These are phyloP conservation scores for Ophiostoma pallidulum DNA, from an alignment of 2,329 filamentous ascomycete genomes.

Conservation along the genomic window DNA sequence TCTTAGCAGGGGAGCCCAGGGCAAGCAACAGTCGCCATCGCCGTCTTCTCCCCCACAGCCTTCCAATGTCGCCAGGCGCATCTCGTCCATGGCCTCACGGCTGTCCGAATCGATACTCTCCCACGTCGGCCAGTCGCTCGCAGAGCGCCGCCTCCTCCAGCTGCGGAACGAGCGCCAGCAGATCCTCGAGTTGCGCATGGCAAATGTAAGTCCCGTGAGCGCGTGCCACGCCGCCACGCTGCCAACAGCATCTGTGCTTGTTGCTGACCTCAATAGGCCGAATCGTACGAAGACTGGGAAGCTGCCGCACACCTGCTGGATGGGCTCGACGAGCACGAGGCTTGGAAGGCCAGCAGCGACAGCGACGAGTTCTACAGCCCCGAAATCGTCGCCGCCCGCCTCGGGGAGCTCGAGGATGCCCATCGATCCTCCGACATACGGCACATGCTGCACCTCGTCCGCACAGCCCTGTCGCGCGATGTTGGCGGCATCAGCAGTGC, in stretches of 20 bases:
- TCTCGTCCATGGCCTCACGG: slow-evolving; percentile 7
- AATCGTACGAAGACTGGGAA: slow-evolving; percentile 63
- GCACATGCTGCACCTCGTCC: slow-evolving; percentile 69
- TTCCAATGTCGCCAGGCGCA: background rate
- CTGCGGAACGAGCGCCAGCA: slow-evolving; percentile 11
- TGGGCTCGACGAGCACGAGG: slow-evolving; percentile 65
- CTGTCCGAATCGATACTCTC: slow-evolving; percentile 1
- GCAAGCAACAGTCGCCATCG: background rate
- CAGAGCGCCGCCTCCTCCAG: slow-evolving; percentile 6
- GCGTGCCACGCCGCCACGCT: too few species aligned
- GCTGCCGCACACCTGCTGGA: slow-evolving; percentile 69
- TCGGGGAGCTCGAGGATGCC: slow-evolving; percentile 66
- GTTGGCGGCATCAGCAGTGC: slow-evolving; percentile 80
- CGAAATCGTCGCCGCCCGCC: slow-evolving; percentile 56
- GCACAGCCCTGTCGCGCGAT: slow-evolving; percentile 70
- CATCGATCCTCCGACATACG: slow-evolving; percentile 61
- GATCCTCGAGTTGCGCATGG: slow-evolving; percentile 14
- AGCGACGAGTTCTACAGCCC: slow-evolving; percentile 56
- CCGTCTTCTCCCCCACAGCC: background rate
- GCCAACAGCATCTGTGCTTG: too few species aligned
- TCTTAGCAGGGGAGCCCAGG: background rate
- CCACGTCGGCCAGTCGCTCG: background rate
- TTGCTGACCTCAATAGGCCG: too few species aligned
- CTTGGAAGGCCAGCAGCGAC: slow-evolving; percentile 59
- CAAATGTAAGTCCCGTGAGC: slow-evolving; percentile 13